Conservation (phyloP, 2,329 filamentous ascomycete genomes). For the Westerdykella sp. region DNA sequence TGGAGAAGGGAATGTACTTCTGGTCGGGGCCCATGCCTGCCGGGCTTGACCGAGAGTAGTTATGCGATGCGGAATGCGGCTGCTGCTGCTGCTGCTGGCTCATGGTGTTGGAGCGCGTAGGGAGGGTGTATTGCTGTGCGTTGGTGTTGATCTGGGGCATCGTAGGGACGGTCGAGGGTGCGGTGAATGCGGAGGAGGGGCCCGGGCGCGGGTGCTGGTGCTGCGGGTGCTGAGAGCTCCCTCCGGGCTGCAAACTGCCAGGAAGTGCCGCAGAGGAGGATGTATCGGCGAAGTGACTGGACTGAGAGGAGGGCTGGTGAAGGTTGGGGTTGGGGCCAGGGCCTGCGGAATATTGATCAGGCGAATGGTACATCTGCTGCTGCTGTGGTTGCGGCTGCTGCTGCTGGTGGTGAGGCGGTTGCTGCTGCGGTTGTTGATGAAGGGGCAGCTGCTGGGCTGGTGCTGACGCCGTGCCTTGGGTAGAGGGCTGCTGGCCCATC, state of each 20-base stretch:
- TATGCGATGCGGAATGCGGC: slow-evolving; percentile 35
- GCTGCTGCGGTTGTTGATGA: slow-evolving; percentile 31
- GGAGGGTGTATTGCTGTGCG: slow-evolving; percentile 55
- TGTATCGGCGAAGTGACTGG: slow-evolving; percentile 39
- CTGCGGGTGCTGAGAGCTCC: slow-evolving; percentile 38
- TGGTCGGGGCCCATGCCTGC: slow-evolving; percentile 54
- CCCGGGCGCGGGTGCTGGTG: slow-evolving; percentile 47
- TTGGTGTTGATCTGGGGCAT: slow-evolving; percentile 47
- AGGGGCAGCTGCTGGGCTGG: slow-evolving; percentile 1
- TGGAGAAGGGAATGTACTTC: slow-evolving; percentile 56
- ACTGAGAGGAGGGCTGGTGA: slow-evolving; percentile 47
- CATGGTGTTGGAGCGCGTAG: slow-evolving; percentile 60
- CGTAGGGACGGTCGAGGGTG: slow-evolving; percentile 52
- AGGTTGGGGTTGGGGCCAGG: slow-evolving; percentile 52
- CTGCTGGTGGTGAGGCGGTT: slow-evolving; percentile 37
- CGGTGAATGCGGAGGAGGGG: slow-evolving; percentile 50
- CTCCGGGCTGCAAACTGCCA: slow-evolving; percentile 52
- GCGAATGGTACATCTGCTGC: slow-evolving; percentile 45
- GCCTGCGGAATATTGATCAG: slow-evolving; percentile 44
- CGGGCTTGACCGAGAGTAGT: slow-evolving; percentile 81
- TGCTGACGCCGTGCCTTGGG: slow-evolving; percentile 6
- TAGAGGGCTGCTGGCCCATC: slow-evolving; percentile 32
- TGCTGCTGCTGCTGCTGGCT: slow-evolving; percentile 43
- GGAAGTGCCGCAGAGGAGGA: slow-evolving; percentile 44
- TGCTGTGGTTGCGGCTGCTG: slow-evolving; percentile 37